Conservation (phyloP, 2,329 filamentous ascomycete genomes). For the Exophiala viscosa region DNA sequence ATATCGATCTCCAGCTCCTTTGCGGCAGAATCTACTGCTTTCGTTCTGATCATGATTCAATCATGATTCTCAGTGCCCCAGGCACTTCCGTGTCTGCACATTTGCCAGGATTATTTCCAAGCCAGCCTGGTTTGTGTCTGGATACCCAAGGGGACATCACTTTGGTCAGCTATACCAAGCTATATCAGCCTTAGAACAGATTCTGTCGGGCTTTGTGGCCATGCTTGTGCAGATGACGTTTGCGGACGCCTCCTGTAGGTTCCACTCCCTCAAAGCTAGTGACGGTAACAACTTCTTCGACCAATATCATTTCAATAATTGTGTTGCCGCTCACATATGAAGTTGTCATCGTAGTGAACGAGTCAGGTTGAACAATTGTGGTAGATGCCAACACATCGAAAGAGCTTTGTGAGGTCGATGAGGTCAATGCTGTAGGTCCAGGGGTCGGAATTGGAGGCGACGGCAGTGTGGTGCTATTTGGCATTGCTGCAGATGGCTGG, state of each 20-base stretch:
- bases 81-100: slow-evolving; percentile 6
- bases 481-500: background rate
- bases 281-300: slow-evolving; percentile 28
- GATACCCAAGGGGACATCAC: slow-evolving; percentile 19
- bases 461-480: background rate
- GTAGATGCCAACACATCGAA: background rate
- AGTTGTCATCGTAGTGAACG: slow-evolving; percentile 13
- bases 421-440: slow-evolving; percentile 2
- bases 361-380: background rate
- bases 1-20: background rate
- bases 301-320: slow-evolving; percentile 24
- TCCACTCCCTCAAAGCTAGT: slow-evolving; percentile 10
- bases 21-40: background rate
- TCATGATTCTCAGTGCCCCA: slow-evolving; percentile 11
- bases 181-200: slow-evolving; percentile 11
- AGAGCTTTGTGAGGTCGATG: slow-evolving; percentile 8
- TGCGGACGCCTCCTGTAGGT: slow-evolving; percentile 2
- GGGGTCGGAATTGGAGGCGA: slow-evolving; percentile 7
- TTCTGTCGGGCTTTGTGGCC: slow-evolving; percentile 4
- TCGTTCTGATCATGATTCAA: background rate
- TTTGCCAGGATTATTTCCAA: slow-evolving; percentile 17
- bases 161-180: slow-evolving; percentile 15
- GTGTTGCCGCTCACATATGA: slow-evolving; percentile 22
- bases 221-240: slow-evolving; percentile 19
- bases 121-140: slow-evolving; percentile 17